A percentile compares a stretch with the other conserved stretches of the same genome.
These are phyloP conservation scores for Daldinia vernicosa DNA, from an alignment of 495 filamentous ascomycete species.

Conservation along the genomic window DNA sequence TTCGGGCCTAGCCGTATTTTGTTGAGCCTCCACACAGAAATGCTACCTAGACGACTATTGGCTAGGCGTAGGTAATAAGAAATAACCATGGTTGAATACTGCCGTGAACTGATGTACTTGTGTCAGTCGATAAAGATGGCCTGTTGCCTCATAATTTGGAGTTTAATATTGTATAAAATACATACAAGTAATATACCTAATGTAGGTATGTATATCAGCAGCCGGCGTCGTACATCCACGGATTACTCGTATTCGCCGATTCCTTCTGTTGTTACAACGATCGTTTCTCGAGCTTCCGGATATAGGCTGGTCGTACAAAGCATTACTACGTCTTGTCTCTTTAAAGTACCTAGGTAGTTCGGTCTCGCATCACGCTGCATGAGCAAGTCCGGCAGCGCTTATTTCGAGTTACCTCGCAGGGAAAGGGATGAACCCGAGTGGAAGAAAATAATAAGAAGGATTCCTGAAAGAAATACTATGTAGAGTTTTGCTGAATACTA, in stretches of 20 bases:
- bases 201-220: constrained; percentile 1
- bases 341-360: background rate
- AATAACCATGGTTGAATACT: constrained; percentile 23
- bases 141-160: background rate
- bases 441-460: background rate
- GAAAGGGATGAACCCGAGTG: background rate
- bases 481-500: constrained; percentile 9
- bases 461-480: background rate
- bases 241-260: constrained; percentile 13
- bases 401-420: constrained; percentile 11
- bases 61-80: constrained; percentile 12
- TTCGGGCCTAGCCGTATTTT: constrained; percentile 36
- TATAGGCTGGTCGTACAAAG: constrained; percentile 28
- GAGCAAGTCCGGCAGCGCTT: constrained; percentile 15
- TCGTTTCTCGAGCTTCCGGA: constrained; percentile 33
- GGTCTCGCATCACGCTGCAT: constrained; percentile 26
- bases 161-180: background rate
- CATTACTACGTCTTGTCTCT: constrained; percentile 26
- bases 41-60: constrained; percentile 17
- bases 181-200: constrained; percentile 3
- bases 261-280: constrained; percentile 12
- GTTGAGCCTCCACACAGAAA: constrained; percentile 40
- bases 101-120: constrained; percentile 6
- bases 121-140: background rate
- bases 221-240: constrained; percentile 9